Evolutionary conservation across 176 grass and related monocot species (phyloP), one percentile per base, ranked within the genome.

Genomic region (Thalia dealbata): DNA sequence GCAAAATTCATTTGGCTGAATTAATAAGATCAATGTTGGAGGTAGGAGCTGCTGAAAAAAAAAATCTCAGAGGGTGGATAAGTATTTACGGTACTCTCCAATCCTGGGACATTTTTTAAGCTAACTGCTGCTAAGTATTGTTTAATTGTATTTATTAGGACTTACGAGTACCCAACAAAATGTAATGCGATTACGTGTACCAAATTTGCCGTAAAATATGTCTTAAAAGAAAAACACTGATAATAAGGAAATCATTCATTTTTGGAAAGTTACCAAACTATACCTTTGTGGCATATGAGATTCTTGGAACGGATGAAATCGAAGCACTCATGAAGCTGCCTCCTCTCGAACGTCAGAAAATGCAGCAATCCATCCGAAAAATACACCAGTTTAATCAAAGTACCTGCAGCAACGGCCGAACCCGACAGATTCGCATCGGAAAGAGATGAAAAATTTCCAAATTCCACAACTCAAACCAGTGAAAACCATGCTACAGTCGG

Each of bases 321-420:
- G 65, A 96, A 73, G 84, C 92, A 96, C 29, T 96, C 89, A 29
- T 96, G 72, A 26, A 96, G 86, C 10, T 78, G 78, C 23, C 89
- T 79, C 79, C 82, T 85, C 72, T 96, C 92, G 78, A 96, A 96
- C 85, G 82, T 89, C 50, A 86, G 80, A 76, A 96, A 96, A 26
- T 82, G 84, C 70, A 96, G 89, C 78, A 87, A 80, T 75, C 81
- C 84, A 23, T 74, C 82, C 38, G 86, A 81, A 68, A 90, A 91
- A 73, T 96, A 96, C 43, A 89, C 92, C 64, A 96, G 77, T 84
- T 96, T 96, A 30, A 92, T 85, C 92, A 96, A 84, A 79, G 86
- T 96, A 55, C 92, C 92, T 96, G 18, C 50, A 23, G 7, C 65
- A 66, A 42, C 61, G 59, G 23, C 19, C 50, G 60, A 45, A n/a